Base-by-base conservation (phyloP, 192 early-diverging fungal genomes). In the Chytriomyces sp. region DNA sequence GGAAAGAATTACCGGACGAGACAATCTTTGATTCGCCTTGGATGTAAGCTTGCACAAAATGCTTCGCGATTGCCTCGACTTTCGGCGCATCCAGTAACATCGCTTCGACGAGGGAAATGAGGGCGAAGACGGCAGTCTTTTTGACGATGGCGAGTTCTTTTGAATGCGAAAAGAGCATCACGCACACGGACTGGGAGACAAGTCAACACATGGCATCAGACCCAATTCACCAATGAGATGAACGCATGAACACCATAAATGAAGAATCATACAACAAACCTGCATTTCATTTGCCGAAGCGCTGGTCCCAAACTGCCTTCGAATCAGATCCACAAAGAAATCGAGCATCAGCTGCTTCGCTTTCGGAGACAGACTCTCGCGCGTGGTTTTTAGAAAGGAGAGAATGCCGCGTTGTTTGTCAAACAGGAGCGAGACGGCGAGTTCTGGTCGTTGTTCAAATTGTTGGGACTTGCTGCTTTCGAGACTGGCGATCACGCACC, bases 71-170 rank as follows among this genome's bases (percentile, higher is more conserved):
- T 48, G 76, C 67, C 23, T 50, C 71, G 20, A 82, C 49, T 50
- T 77, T 62, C 5, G 72, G 18, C 26, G 75, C 35, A 13, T 78
- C 76, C 24, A 72, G 28, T 5, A 65, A 46, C 24, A 59, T 65
- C 10, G 77, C 61, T 53, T 81, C 81, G 11, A 82, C 64, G 24
- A 82, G 53, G n/a, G 68, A 69, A 3, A 63, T 28, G 8, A 85
- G 73, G 45, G 66, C 66, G 50, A 18, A 24, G 11, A 82, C 67
- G 16, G 78, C 20, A 46, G 62, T 72, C 44, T 76, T 66, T 59
- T 82, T 80, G 6, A 72, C 73, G 28, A 75, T 76, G 11, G 81
- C 45, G 5, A 78, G 67, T 59, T 79, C 79, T 67, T 85, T 81
- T 23, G 77, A 71, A 35, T 70, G 44, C 45, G 79, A 77, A 18